Evolutionary conservation across 2,329 filamentous ascomycete species (phyloP).

Genomic region (Aspergillus sojae): DNA sequence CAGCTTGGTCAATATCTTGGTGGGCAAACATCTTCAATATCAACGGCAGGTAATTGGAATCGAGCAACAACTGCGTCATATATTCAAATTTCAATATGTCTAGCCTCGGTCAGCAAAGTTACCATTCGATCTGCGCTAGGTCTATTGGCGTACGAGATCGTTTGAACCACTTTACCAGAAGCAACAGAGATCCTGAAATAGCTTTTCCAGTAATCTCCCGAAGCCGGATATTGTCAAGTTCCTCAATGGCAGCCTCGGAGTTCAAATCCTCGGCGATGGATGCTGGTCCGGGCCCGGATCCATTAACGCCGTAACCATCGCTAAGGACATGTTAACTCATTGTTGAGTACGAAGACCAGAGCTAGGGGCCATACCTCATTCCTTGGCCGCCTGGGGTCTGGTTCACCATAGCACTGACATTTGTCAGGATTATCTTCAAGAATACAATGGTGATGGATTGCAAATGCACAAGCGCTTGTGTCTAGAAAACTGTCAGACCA

Average conservation of each 20-base stretch:
- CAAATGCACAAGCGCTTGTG: conserved; percentile 76
- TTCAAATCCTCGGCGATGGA: conserved; percentile 29
- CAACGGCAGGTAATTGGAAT: conserved; percentile 92
- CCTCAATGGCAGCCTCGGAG: conserved; percentile 59
- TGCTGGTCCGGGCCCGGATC: conserved; percentile 20
- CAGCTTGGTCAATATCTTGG: conserved; percentile 87
- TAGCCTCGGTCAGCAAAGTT: conserved; percentile 39
- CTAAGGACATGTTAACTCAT: conserved; percentile 12
- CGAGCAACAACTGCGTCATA: conserved; percentile 85
- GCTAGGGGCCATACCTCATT: conserved; percentile 50
- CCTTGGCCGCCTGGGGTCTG: conserved; percentile 50
- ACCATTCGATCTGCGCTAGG: neutral
- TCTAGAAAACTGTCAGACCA: conserved; percentile 49
- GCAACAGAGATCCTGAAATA: conserved; percentile 81
- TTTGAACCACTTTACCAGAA: conserved; percentile 96
- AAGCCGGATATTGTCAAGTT: conserved; percentile 77
- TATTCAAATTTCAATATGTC: conserved; percentile 97
- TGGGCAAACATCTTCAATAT: conserved; percentile 92
- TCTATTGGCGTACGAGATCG: conserved; percentile 71
- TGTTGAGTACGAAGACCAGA: neutral
- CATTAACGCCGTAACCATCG: conserved; percentile 32
- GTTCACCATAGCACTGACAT: conserved; percentile 82
- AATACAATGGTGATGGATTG: conserved; percentile 93
- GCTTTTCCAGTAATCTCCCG: conserved; percentile 91
- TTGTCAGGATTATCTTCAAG: conserved; percentile 82